Conservation (phyloP, 306 rosid genomes). For the Herpetospermum pedunculosum region DNA sequence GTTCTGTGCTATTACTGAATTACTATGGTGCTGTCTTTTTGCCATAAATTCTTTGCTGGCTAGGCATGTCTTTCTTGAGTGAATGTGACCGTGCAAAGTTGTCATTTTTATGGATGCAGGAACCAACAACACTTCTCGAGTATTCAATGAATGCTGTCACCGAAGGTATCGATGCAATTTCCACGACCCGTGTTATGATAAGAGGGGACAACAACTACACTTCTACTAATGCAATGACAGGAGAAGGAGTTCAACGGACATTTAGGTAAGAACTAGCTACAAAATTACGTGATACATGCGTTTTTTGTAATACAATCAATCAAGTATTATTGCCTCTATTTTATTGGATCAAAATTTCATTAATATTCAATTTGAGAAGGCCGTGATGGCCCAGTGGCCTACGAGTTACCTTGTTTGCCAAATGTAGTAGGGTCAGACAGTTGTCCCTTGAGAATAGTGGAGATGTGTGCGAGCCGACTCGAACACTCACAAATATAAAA, state of each 20-base stretch:
- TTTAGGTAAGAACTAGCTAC: slow-evolving; percentile 41
- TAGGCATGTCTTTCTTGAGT: background rate
- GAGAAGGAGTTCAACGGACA: slow-evolving; percentile 58
- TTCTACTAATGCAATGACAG: slow-evolving; percentile 39
- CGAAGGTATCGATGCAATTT: slow-evolving; percentile 97
- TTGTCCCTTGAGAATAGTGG: background rate
- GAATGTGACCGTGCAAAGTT: background rate
- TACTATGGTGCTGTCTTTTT: background rate
- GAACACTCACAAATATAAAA: too few relatives aligned
- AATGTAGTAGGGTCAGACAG: too few relatives aligned
- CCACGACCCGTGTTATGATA: slow-evolving; percentile 74
- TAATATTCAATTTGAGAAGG: background rate
- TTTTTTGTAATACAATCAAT: too few relatives aligned
- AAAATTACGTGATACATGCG: background rate
- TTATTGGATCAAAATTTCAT: background rate
- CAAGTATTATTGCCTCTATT: background rate
- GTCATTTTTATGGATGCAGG: slow-evolving; percentile 37
- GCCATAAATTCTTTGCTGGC: background rate
- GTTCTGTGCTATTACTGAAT: background rate
- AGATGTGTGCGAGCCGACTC: background rate
- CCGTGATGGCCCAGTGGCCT: too few relatives aligned
- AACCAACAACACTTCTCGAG: slow-evolving; percentile 66
- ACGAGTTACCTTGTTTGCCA: too few relatives aligned
- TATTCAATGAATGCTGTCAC: slow-evolving; percentile 83
- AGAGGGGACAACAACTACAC: slow-evolving; percentile 31